These are phyloP conservation scores for Penicillium sp. DNA, from an alignment of 2,329 filamentous ascomycete genomes.

Conservation along the genomic window DNA sequence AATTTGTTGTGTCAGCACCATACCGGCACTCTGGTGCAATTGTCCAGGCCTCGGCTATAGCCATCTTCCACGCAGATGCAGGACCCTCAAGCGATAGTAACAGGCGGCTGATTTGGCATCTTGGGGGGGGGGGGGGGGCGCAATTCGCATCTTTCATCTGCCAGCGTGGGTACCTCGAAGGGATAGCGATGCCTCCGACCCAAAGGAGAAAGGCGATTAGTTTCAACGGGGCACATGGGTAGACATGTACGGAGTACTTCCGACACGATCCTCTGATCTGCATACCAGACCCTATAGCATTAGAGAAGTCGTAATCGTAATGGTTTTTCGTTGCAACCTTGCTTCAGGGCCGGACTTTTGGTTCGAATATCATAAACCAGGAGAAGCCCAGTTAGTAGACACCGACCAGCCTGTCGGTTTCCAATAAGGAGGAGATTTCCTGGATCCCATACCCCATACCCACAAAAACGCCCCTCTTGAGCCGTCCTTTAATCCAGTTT, in stretches of 20 bases:
- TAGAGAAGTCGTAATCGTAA: constrained; percentile 22
- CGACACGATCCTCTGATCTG: constrained; percentile 17
- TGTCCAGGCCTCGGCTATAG: neutral
- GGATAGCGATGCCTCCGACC: constrained; percentile 11
- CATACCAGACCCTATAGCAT: constrained; percentile 14
- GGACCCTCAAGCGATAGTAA: neutral
- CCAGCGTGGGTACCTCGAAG: constrained; percentile 1
- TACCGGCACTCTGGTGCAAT: constrained; percentile 5
- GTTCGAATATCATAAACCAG: neutral
- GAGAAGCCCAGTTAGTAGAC: neutral
- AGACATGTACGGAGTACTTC: constrained; percentile 8
- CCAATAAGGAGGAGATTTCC: constrained; percentile 5
- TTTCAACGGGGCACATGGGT: constrained; percentile 7
- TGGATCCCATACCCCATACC: neutral
- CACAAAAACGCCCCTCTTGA: neutral
- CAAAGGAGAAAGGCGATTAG: constrained; percentile 15
- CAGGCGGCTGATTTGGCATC: neutral
- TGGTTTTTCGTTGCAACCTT: constrained; percentile 7
- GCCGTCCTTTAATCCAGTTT: neutral
- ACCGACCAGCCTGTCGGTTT: neutral
- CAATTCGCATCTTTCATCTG: constrained; percentile 3
- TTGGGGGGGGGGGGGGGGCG: neutral
- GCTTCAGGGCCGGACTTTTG: constrained; percentile 3
- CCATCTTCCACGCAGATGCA: neutral
- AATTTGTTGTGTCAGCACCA: constrained; percentile 5